phyloP scores from a whole-genome alignment of 306 rosid genomes.

The Dalbergia cultrata region DNA sequence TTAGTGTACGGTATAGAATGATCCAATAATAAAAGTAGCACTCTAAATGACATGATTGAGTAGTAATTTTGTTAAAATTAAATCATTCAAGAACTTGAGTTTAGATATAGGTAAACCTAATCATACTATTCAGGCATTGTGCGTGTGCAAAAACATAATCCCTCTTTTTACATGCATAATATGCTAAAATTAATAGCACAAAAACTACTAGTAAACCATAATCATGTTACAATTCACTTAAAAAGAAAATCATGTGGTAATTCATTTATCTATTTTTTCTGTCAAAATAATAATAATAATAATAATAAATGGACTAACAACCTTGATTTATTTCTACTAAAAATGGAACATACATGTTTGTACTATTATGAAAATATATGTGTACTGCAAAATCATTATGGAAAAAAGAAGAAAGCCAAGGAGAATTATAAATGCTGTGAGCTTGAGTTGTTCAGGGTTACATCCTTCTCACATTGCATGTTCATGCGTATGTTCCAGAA shows the following conservation, averaged over 20 bases:
- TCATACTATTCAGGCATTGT: background rate
- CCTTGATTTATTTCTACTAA: background rate
- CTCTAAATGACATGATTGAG: no score
- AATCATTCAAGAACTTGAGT: background rate
- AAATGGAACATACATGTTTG: background rate
- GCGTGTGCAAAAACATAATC: background rate
- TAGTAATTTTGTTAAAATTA: no score
- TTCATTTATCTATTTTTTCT: background rate
- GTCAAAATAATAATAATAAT: no score
- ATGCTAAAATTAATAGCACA: background rate
- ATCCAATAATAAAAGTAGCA: background rate
- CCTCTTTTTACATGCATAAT: background rate
- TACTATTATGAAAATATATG: background rate
- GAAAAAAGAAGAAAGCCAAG: background rate
- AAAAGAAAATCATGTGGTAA: background rate
- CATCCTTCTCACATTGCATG: background rate
- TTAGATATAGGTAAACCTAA: background rate
- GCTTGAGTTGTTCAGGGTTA: background rate
- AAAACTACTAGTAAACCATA: background rate
- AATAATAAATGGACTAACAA: background rate
- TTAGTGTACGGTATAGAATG: conserved; percentile 11
- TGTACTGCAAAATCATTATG: background rate
- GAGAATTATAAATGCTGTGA: background rate
- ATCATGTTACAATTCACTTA: background rate
- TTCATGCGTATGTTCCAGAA: background rate